Evolutionary conservation across 2,329 filamentous ascomycete species (phyloP), one percentile per base, ranked within the genome.

Genomic region (Taxawa tesnikishii): DNA sequence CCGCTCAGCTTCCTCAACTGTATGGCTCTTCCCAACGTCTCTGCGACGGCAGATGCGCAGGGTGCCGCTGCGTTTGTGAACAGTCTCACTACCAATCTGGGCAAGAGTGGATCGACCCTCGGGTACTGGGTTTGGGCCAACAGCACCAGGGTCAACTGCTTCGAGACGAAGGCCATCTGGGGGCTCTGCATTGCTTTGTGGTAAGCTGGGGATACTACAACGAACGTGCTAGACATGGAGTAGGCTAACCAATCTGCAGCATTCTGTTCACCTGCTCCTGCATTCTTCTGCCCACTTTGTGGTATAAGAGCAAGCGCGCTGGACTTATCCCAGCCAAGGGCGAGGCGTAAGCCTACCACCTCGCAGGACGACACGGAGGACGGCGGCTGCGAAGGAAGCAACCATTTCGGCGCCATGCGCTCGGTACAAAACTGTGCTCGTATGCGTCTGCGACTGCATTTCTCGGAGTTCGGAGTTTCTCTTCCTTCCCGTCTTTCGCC

Each of bases 91-190:
- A 60, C 59, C 37, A 71, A 68, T 38, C 50, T 74, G 21, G 61
- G 63, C 34, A 60, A 61, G 29, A 53, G 63, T 30, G 65, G 63
- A n/a, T 60, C 61, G 5, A 62, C 53, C 25, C 49, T 75, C 34
- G 58, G 62, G 13, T 61, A 74, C 38, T 47, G 49, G 10, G 55
- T 62, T 35, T 77, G 70, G 69, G 70, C 73, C 27, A 70, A 70
- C n/a, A 64, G 68, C 6, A 73, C 64, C 9, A 69, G 65, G 50
- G 49, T 69, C 12, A 80, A 81, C 34, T 94, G 87, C 62, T 75
- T 77, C 48, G 76, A 90, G 63, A 75, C 85, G 54, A 92, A 93
- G 67, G 73, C 80, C 11, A 73, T 90, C 43, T 94, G 85, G 87
- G 85, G 84, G 1, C 58, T 94, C 38, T 73, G 75, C 53, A 87